These are phyloP conservation scores for Lasiosphaeriaceae sp. DNA, from an alignment of 495 filamentous ascomycete species.

Conservation along the genomic window DNA sequence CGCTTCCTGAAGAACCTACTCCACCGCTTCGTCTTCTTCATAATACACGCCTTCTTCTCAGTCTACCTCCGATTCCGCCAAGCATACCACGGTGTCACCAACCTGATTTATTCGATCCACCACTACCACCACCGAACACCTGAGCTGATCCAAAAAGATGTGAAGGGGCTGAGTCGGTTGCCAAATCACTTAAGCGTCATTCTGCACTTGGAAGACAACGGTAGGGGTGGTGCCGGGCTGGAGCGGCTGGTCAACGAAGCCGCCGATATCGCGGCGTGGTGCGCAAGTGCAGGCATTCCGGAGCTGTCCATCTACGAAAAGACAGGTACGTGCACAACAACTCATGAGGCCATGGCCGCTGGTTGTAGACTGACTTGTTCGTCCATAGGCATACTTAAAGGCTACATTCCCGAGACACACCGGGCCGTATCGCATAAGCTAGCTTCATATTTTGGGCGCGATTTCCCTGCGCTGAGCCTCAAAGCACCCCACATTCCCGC, in stretches of 20 bases:
- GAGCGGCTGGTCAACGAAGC: constrained; percentile 85
- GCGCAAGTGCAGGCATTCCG: constrained; percentile 77
- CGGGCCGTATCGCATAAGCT: constrained; percentile 68
- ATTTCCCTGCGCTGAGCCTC: constrained; percentile 62
- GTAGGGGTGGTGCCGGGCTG: constrained; percentile 60
- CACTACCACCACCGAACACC: constrained; percentile 93
- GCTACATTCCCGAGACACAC: constrained; percentile 73
- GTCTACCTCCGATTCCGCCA: constrained; percentile 78
- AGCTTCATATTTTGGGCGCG: constrained; percentile 75
- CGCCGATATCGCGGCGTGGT: constrained; percentile 88
- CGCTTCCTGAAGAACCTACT: constrained; percentile 64
- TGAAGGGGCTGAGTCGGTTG: constrained; percentile 64
- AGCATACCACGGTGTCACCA: constrained; percentile 69
- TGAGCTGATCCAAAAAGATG: constrained; percentile 83
- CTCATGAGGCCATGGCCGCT: too few species aligned
- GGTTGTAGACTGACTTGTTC: too few species aligned
- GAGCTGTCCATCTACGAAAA: constrained; percentile 86
- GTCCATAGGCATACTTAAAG: constrained; percentile 80
- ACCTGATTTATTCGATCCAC: constrained; percentile 71
- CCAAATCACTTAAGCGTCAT: constrained; percentile 88
- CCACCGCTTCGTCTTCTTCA: constrained; percentile 63
- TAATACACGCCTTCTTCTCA: constrained; percentile 79
- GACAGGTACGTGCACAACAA: constrained; percentile 57
- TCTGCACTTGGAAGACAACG: constrained; percentile 67
- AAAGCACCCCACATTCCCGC: constrained; percentile 70